These are phyloP conservation scores for Ogataea angusta DNA, from an alignment of 805 yeast species.

Conservation along the genomic window DNA sequence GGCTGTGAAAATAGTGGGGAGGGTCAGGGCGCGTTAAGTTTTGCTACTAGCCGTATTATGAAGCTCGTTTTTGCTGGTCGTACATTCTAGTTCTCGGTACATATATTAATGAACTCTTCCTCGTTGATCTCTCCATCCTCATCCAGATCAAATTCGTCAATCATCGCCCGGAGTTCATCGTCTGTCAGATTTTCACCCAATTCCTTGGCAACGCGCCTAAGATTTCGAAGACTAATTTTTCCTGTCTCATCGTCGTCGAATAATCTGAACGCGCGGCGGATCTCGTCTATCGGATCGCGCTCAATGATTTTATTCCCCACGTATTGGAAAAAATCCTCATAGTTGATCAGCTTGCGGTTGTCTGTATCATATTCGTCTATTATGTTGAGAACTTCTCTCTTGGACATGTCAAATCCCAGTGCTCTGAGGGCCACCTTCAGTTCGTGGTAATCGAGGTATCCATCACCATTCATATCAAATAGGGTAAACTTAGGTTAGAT, in stretches of 20 bases:
- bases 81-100: conserved; percentile 58
- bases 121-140: conserved; percentile 94
- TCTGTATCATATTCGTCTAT: conserved; percentile 81
- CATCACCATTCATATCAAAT: conserved; percentile 91
- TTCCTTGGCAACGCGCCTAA: conserved; percentile 87
- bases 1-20: background rate
- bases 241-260: conserved; percentile 91
- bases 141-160: conserved; percentile 93
- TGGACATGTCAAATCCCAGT: conserved; percentile 79
- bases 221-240: conserved; percentile 73
- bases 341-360: conserved; percentile 66
- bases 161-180: conserved; percentile 93
- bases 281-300: conserved; percentile 91
- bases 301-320: conserved; percentile 80
- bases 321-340: conserved; percentile 76
- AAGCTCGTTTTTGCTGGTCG: background rate
- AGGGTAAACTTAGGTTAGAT: conserved; percentile 50
- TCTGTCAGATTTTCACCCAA: conserved; percentile 89
- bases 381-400: conserved; percentile 70
- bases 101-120: conserved; percentile 85
- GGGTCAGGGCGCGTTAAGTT: background rate
- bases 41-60: background rate
- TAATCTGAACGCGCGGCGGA: conserved; percentile 80
- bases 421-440: conserved; percentile 92
- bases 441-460: conserved; percentile 87